These are phyloP conservation scores for Sarocladium brachiariae DNA, from an alignment of 2,329 filamentous ascomycete species.

Conservation along the genomic window DNA sequence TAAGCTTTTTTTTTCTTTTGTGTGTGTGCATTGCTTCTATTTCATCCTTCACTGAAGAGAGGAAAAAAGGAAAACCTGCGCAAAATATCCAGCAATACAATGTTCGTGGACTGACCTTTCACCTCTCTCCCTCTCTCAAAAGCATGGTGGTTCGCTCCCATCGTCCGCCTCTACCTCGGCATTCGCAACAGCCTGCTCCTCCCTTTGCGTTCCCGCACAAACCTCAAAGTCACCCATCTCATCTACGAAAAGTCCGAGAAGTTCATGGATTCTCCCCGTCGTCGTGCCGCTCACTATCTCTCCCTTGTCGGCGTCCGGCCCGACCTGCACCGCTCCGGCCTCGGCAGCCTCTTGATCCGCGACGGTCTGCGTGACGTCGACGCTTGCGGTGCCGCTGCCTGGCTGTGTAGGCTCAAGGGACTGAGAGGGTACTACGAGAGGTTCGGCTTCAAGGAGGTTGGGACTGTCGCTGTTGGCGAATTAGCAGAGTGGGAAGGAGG, in stretches of 20 bases:
- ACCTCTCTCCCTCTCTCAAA: background rate
- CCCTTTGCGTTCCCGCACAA: conserved; percentile 12
- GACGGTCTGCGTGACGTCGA: conserved; percentile 24
- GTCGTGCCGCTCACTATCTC: conserved; percentile 28
- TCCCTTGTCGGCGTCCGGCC: conserved; percentile 27
- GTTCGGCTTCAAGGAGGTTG: conserved; percentile 28
- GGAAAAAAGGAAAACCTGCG: too few relatives aligned
- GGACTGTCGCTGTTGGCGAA: conserved; percentile 28
- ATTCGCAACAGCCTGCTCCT: conserved; percentile 21
- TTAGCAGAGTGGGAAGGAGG: conserved; percentile 29
- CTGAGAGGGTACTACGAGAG: conserved; percentile 26
- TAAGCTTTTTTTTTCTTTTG: conserved; percentile 18
- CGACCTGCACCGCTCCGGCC: conserved; percentile 22
- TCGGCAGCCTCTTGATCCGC: conserved; percentile 24
- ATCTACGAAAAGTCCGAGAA: conserved; percentile 17
- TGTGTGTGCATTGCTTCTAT: too few relatives aligned
- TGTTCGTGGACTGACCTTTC: background rate
- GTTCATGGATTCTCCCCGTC: conserved; percentile 21
- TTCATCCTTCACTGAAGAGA: too few relatives aligned
- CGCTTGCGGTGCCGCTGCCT: conserved; percentile 19
- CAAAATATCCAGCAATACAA: too few relatives aligned
- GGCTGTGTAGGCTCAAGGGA: conserved; percentile 25
- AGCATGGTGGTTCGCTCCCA: conserved; percentile 22
- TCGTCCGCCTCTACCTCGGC: conserved; percentile 19
- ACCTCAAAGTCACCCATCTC: conserved; percentile 21